phyloP scores from a whole-genome alignment of 1,139 yeast species.

The Diutina scorzettiae region DNA sequence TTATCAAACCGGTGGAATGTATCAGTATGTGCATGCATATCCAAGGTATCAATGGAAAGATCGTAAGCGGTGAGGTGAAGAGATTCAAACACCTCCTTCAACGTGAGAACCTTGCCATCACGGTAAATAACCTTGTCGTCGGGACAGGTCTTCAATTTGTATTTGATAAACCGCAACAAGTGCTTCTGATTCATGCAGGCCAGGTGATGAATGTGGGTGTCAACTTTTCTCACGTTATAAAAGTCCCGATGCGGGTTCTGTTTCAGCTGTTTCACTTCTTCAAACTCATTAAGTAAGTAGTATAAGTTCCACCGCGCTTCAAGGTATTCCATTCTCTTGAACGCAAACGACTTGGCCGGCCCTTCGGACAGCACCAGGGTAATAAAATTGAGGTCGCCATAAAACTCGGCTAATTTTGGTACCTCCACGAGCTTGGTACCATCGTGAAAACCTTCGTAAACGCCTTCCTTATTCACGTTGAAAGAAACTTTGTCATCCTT shows the following conservation, averaged over 20 bases:
- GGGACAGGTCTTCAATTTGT: slow-evolving; percentile 41
- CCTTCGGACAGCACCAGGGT: slow-evolving; percentile 77
- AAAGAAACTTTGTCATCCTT: slow-evolving; percentile 29
- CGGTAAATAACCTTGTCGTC: slow-evolving; percentile 86
- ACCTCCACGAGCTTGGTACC: slow-evolving; percentile 39
- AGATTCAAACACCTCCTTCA: slow-evolving; percentile 81
- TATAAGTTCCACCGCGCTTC: slow-evolving; percentile 97
- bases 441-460: slow-evolving; percentile 42
- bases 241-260: slow-evolving; percentile 78
- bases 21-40: slow-evolving; percentile 98
- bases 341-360: slow-evolving; percentile 95
- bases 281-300: slow-evolving; percentile 77
- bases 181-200: slow-evolving; percentile 99
- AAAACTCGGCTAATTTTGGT: slow-evolving; percentile 75
- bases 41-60: slow-evolving; percentile 88
- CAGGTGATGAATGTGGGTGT: slow-evolving; percentile 97
- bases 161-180: slow-evolving; percentile 83
- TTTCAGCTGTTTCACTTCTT: slow-evolving; percentile 75
- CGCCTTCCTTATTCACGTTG: slow-evolving; percentile 47
- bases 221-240: slow-evolving; percentile 95
- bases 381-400: slow-evolving; percentile 66
- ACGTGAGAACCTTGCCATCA: slow-evolving; percentile 83
- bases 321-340: slow-evolving; percentile 79
- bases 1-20: slow-evolving; percentile 97
- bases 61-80: slow-evolving; percentile 88